phyloP scores from a whole-genome alignment of 176 grass and related monocot species.

The Cenchrus fungigraminus region DNA sequence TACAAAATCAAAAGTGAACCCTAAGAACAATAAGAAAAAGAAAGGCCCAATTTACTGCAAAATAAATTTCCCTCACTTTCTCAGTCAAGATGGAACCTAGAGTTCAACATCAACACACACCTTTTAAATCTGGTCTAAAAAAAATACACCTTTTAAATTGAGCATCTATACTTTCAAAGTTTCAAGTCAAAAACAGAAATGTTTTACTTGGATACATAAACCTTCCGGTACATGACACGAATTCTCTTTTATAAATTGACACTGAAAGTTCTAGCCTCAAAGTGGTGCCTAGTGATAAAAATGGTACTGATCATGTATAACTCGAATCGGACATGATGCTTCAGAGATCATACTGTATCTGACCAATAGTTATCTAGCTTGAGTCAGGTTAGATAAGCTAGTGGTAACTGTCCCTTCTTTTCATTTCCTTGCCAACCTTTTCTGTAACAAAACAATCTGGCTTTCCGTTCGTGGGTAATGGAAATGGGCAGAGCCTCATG shows the following conservation, averaged over 20 bases:
- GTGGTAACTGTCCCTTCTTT: too few species aligned
- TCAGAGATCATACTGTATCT: too few species aligned
- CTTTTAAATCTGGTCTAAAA: background rate
- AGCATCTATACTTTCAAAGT: too few species aligned
- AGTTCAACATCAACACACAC: background rate
- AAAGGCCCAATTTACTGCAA: background rate
- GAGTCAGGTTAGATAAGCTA: too few species aligned
- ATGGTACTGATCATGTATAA: background rate
- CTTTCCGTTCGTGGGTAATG: too few species aligned
- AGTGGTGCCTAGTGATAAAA: background rate
- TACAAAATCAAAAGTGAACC: background rate
- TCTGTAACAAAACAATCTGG: too few species aligned
- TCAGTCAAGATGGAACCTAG: background rate
- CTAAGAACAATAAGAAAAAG: conserved; percentile 6
- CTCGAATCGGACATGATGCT: background rate
- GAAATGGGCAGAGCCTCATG: too few species aligned
- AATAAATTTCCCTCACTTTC: background rate
- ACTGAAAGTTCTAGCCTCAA: background rate
- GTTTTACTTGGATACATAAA: background rate
- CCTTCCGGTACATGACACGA: background rate
- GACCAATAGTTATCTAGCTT: too few species aligned
- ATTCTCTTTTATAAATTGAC: background rate
- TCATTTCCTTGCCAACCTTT: too few species aligned
- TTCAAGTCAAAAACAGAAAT: background rate
- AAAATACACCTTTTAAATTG: background rate